These are phyloP conservation scores for Leptographium procerum DNA, from an alignment of 2,329 filamentous ascomycete genomes.

Conservation along the genomic window DNA sequence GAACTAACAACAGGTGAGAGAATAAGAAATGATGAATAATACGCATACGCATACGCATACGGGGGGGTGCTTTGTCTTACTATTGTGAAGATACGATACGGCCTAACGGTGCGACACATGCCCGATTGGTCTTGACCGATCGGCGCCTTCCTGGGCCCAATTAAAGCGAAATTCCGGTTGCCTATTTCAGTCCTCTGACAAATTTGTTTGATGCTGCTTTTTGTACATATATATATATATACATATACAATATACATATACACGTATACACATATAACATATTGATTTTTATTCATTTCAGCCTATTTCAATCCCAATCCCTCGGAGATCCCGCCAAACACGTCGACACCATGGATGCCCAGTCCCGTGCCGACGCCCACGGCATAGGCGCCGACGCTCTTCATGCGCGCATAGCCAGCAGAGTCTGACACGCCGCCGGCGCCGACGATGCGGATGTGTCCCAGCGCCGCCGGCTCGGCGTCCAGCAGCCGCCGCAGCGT, in stretches of 20 bases:
- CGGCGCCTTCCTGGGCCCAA: not conserved
- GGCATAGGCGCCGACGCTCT: conserved; percentile 49
- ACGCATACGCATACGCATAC: not conserved
- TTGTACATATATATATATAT: too few species aligned
- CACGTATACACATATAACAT: too few species aligned
- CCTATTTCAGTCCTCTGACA: too few species aligned
- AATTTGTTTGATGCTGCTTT: too few species aligned
- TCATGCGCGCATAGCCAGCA: conserved; percentile 54
- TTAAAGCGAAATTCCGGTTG: not conserved
- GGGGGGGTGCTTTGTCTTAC: too few species aligned
- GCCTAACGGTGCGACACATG: not conserved
- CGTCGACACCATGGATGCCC: conserved; percentile 46
- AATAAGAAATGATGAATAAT: too few species aligned
- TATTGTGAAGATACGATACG: too few species aligned
- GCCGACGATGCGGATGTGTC: conserved; percentile 53
- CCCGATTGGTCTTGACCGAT: not conserved
- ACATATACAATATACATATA: too few species aligned
- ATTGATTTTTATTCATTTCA: too few species aligned
- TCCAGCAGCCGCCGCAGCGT: conserved; percentile 52
- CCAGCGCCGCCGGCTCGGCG: conserved; percentile 28
- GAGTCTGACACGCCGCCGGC: conserved; percentile 60
- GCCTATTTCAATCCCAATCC: too few species aligned
- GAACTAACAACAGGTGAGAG: not conserved
- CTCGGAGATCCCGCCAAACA: conserved; percentile 62
- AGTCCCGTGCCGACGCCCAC: conserved; percentile 62